phyloP scores from a whole-genome alignment of 441 rosid genomes.

The Mallotus japonicus region DNA sequence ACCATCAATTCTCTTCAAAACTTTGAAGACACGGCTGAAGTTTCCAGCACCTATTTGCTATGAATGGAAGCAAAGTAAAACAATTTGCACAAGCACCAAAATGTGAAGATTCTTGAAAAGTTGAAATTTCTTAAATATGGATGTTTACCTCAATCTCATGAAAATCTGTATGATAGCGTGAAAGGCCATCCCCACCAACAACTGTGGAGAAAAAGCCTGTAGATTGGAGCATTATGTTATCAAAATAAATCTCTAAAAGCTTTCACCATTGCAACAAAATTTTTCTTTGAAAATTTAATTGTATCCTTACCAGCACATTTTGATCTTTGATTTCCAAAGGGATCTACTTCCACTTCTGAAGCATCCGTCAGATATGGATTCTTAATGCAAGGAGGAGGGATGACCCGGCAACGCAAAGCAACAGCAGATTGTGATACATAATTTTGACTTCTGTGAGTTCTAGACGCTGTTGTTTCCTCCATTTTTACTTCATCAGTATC shows the following conservation, averaged over 20 bases:
- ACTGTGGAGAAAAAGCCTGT: conserved; percentile 63
- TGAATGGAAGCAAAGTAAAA: conserved; percentile 15
- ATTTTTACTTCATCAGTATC: conserved; percentile 40
- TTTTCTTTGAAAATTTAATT: conserved; percentile 10
- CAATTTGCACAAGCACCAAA: conserved; percentile 11
- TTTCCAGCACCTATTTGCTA: conserved; percentile 88
- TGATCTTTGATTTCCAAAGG: conserved; percentile 71
- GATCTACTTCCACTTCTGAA: conserved; percentile 55
- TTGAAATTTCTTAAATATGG: background rate
- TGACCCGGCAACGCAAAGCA: conserved; percentile 74
- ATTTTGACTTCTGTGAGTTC: conserved; percentile 40
- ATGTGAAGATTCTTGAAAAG: conserved; percentile 1
- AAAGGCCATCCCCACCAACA: conserved; percentile 72
- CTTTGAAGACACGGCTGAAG: conserved; percentile 88
- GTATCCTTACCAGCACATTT: conserved; percentile 66
- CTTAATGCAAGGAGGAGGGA: conserved; percentile 92
- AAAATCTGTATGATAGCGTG: conserved; percentile 86
- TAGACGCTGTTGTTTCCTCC: conserved; percentile 34
- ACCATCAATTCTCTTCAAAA: conserved; percentile 90
- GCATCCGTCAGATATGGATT: conserved; percentile 68
- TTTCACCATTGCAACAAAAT: background rate
- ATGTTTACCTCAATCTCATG: conserved; percentile 79
- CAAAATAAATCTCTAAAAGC: conserved; percentile 1
- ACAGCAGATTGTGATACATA: conserved; percentile 83
- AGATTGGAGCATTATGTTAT: conserved; percentile 16